Percentiles rank a stretch among this genome's conserved stretches.
phyloP scores from a whole-genome alignment of 2,329 filamentous ascomycete genomes.

The Penicillium sclerotigenum region DNA sequence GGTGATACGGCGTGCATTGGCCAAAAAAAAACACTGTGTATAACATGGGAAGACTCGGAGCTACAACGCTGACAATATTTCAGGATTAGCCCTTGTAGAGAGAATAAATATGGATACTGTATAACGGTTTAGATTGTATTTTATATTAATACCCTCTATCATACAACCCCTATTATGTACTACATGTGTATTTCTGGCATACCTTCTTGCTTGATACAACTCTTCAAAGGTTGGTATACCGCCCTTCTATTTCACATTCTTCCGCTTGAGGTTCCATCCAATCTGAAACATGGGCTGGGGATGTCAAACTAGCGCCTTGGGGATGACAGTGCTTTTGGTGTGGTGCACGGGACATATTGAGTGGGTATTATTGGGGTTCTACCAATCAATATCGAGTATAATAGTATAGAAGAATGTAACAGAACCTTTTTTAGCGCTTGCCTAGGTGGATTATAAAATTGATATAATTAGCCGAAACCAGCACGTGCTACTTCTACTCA shows the following conservation, averaged over 20 bases:
- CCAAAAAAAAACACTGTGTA: neutral
- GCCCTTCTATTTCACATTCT: neutral
- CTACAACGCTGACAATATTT: neutral
- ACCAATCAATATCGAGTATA: neutral
- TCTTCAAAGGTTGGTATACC: neutral
- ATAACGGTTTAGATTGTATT: neutral
- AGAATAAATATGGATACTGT: neutral
- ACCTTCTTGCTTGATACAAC: neutral
- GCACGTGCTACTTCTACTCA: neutral
- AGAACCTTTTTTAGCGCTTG: neutral
- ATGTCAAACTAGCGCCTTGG: constrained; percentile 19
- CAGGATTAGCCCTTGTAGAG: neutral
- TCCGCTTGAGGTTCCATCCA: constrained; percentile 1
- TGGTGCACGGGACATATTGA: neutral
- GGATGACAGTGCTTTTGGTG: constrained; percentile 9
- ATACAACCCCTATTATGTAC: neutral
- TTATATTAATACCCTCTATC: neutral
- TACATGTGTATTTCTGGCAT: neutral
- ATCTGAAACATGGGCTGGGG: constrained; percentile 24
- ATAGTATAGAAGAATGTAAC: neutral
- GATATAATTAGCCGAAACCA: neutral
- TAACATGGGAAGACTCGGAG: constrained; percentile 5
- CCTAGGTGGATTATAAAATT: neutral
- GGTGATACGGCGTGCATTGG: constrained; percentile 4
- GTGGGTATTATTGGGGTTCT: neutral